Percentiles rank a stretch among this genome's conserved stretches.
Evolutionary conservation across 257 asterid genomes (phyloP).

Genomic region (Vinca minor): DNA sequence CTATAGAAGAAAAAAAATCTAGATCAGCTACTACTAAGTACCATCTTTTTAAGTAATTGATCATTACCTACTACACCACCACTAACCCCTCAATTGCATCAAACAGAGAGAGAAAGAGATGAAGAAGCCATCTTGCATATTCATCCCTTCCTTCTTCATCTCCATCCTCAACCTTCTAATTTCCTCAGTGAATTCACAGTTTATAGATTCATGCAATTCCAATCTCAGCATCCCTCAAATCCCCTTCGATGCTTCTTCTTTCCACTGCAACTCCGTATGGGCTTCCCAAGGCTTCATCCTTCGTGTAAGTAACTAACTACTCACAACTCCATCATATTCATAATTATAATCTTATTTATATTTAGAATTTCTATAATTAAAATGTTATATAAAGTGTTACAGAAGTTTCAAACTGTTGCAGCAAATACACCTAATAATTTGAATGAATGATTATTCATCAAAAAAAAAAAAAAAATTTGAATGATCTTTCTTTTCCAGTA

Average conservation of each 20-base stretch:
- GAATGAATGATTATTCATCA: too few relatives aligned
- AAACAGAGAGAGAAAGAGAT: not conserved
- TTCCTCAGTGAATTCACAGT: conserved; percentile 39
- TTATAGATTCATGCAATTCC: conserved; percentile 47
- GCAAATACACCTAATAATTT: too few relatives aligned
- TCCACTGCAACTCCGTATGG: conserved; percentile 63
- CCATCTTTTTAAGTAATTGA: too few relatives aligned
- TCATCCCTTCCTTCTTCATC: conserved; percentile 4
- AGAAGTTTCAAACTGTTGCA: too few relatives aligned
- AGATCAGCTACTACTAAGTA: not conserved
- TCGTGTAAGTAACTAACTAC: conserved; percentile 78
- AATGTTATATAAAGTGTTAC: too few relatives aligned
- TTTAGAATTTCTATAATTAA: not conserved
- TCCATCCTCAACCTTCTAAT: not conserved
- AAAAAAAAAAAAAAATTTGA: too few relatives aligned
- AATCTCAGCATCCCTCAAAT: conserved; percentile 35
- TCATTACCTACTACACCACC: not conserved
- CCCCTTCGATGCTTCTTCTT: conserved; percentile 51
- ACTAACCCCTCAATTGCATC: not conserved
- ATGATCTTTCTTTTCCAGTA: conserved; percentile 44
- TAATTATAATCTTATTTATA: not conserved
- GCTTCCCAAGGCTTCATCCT: conserved; percentile 48
- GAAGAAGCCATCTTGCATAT: not conserved
- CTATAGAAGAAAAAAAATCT: too few relatives aligned
- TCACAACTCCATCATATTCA: too few relatives aligned